phyloP scores from a whole-genome alignment of 1,284 basidiomycete species.

The Marasmius oreades region DNA sequence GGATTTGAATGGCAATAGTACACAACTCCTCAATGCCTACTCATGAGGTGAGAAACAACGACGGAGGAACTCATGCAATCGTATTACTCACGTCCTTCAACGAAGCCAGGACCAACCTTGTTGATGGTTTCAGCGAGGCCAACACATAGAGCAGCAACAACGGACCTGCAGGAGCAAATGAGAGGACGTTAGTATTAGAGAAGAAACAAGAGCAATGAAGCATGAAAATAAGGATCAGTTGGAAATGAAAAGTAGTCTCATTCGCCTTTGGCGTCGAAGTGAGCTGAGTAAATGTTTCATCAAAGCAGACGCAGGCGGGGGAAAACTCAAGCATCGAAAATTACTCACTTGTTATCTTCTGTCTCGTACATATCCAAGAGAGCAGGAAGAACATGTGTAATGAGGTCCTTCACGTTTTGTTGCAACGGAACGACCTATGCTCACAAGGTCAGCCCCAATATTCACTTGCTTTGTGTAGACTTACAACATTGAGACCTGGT shows the following conservation, averaged over 20 bases:
- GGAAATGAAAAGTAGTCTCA: conserved; percentile 47
- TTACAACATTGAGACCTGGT: conserved; percentile 64
- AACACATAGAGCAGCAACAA: conserved; percentile 83
- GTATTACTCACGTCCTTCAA: conserved; percentile 60
- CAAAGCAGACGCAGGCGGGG: conserved; percentile 21
- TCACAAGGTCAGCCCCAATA: conserved; percentile 3
- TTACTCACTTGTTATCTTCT: conserved; percentile 96
- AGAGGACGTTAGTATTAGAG: conserved; percentile 19
- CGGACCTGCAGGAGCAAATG: conserved; percentile 59
- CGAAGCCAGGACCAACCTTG: conserved; percentile 84
- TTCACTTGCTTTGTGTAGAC: conserved; percentile 22
- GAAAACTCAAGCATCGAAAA: conserved; percentile 9
- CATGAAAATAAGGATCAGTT: conserved; percentile 9
- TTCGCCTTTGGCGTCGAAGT: conserved; percentile 68
- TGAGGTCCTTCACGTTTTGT: conserved; percentile 78
- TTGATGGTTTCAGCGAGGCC: conserved; percentile 88
- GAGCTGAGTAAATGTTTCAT: conserved; percentile 83
- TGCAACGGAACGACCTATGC: conserved; percentile 57
- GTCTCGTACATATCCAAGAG: conserved; percentile 90
- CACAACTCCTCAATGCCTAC: conserved; percentile 80
- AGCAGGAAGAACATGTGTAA: conserved; percentile 71
- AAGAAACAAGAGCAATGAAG: conserved; percentile 4
- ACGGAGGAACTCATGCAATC: neutral
- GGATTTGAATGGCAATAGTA: conserved; percentile 76
- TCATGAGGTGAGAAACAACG: conserved; percentile 14